Evolutionary conservation across 805 yeast genomes (phyloP), one percentile per base, ranked within the genome.

Genomic region (Saccharomycopsis olivae): DNA sequence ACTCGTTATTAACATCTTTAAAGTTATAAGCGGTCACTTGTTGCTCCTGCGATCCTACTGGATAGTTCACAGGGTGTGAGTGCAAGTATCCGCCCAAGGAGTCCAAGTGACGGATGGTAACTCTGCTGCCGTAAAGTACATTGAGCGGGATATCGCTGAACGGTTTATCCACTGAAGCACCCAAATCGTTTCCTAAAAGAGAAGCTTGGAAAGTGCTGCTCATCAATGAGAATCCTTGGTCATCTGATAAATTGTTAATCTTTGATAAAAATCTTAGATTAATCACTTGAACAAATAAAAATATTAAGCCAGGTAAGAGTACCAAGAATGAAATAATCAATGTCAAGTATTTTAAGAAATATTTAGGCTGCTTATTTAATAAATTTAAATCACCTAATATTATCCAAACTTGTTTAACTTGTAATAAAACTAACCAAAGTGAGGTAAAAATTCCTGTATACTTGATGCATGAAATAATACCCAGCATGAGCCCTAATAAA

Each of bases 71-170:
- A 32, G 70, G 62, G 56, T 85, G 89, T 1, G 95, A 82, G 57
- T 86, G 94, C 46, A 89, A 61, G 55, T 85, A 89, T 1, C 78
- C 78, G 16, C 92, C 94, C 39, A 75, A 53, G 1, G 84, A 74
- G 40, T 72, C 68, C 28, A 53, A 47, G 11, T 60, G 42, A 4
- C 58, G 44, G 15, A 59, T 60, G 14, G 69, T 59, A 36, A 65
- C 70, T 27, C 58, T 56, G 11, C 53, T 51, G n/a, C 54, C 60
- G 43, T 63, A 48, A 16, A 52, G 51, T 36, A 64, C 60, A 52
- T 66, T 65, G 49, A 69, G 54, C 64, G 4, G 77, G 60, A 32
- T 76, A 62, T 57, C 78, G 81, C 65, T 80, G 6, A 82, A 62
- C 15, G 69, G 69, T 8, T 85, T 85, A 25, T 61, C 61, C 44